Conservation (phyloP, 2,329 filamentous ascomycete species). For the Thielaviopsis euricoi region DNA sequence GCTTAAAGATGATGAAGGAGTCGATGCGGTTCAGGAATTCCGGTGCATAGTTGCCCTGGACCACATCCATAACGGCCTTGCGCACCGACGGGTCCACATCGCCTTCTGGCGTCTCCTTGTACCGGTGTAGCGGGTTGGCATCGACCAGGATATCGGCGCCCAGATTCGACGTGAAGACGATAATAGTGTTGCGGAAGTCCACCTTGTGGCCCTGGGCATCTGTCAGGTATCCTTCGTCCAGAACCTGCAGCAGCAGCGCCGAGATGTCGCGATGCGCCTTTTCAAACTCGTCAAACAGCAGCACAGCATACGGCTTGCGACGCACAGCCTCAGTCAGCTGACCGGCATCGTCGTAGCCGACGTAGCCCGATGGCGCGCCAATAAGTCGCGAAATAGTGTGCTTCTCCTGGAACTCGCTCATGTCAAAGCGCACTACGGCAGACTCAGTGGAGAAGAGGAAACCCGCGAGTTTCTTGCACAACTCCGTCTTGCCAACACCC, state of each 20-base stretch:
- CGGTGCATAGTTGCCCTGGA: slow-evolving; percentile 58
- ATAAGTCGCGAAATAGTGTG: slow-evolving; percentile 90
- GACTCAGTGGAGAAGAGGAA: slow-evolving; percentile 88
- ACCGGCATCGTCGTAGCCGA: slow-evolving; percentile 92
- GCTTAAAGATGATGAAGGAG: slow-evolving; percentile 91
- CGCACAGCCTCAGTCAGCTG: slow-evolving; percentile 91
- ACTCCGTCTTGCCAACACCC: slow-evolving; percentile 90
- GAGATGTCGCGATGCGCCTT: slow-evolving; percentile 95
- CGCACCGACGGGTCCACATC: slow-evolving; percentile 60
- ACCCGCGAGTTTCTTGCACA: slow-evolving; percentile 86
- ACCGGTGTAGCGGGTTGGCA: slow-evolving; percentile 46
- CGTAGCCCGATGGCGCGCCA: slow-evolving; percentile 82
- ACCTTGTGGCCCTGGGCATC: slow-evolving; percentile 93
- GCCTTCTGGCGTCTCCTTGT: slow-evolving; percentile 44
- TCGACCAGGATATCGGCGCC: slow-evolving; percentile 83
- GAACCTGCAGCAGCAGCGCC: slow-evolving; percentile 75
- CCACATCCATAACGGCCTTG: slow-evolving; percentile 74
- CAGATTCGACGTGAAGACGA: slow-evolving; percentile 89
- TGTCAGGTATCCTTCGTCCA: slow-evolving; percentile 91
- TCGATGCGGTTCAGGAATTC: slow-evolving; percentile 96
- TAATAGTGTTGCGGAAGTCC: slow-evolving; percentile 91
- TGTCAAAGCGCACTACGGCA: slow-evolving; percentile 87
- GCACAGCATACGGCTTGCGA: slow-evolving; percentile 84
- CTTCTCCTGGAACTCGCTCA: slow-evolving; percentile 96
- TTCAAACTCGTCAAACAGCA: slow-evolving; percentile 94